Base-by-base conservation (phyloP, 2,329 filamentous ascomycete genomes). In the Purpureocillium lavendulum region DNA sequence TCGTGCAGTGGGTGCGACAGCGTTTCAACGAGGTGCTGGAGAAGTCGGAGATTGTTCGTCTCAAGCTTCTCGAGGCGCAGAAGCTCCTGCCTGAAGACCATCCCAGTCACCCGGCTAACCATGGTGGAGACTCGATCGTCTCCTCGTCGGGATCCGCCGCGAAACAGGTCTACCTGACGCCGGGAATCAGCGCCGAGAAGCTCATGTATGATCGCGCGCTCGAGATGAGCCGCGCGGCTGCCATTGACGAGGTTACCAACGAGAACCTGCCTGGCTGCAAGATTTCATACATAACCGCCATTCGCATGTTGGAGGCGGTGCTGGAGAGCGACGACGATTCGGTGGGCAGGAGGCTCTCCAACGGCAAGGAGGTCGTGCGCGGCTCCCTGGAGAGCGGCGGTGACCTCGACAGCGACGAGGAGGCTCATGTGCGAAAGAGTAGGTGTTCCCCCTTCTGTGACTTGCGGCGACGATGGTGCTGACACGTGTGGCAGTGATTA, bases 11-110 rank as follows among this genome's bases (percentile, higher is more conserved):
- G 92, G 83, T 94, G 40, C 85, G 92, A 28, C 77, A 74, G 49
- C 85, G 90, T 5, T 98, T 98, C 71, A 98, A 98, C 56, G 92
- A 97, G 58, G 92, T 94, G 30, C 68, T 97, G 44, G 89, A 96
- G 63, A 98, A 98, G 66, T 89, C 89, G 1, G 90, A 97, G 55
- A 75, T 96, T 47, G 88, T 95, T n/a, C 84, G 87, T 35, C 70
- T 89, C 35, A 94, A 89, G 58, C 73, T 98, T 36, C 71, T 87
- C 33, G 87, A 94, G 45, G 87, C 85, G 4, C 92, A 98, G 59
- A 83, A 80, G 57, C 77, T 81, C 50, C 70, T 98, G 4, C 89
- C 92, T 0, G 70, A 79, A 35, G 85, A 92, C 50, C 90, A 98
- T 51, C 84, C 88, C 1, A 84, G 80, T 49, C 87, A 97, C 54